These are phyloP conservation scores for Leptographium lundbergii DNA, from an alignment of 2,329 filamentous ascomycete genomes.

Conservation along the genomic window DNA sequence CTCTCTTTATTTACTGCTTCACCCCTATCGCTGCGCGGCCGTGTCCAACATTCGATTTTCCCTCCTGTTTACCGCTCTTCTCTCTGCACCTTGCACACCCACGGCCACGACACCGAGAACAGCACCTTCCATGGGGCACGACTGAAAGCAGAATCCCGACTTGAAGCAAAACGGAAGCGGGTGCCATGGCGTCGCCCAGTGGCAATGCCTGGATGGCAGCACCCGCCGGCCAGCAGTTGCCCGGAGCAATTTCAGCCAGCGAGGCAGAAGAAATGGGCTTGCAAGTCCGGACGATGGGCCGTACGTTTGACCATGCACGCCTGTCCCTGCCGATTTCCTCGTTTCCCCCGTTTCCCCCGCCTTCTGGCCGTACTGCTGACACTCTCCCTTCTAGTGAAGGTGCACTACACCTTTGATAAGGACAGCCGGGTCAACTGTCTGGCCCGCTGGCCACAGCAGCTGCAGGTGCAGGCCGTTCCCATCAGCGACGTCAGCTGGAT, in stretches of 20 bases:
- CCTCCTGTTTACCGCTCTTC: background rate
- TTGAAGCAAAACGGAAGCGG: background rate
- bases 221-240: background rate
- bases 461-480: constrained; percentile 67
- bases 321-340: background rate
- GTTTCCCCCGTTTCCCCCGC: background rate
- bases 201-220: constrained; percentile 4
- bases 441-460: constrained; percentile 67
- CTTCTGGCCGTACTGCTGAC: background rate
- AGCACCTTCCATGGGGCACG: constrained; percentile 1
- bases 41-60: background rate
- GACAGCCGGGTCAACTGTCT: constrained; percentile 82
- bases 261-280: constrained; percentile 17
- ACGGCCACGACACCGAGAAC: background rate
- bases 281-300: constrained; percentile 21
- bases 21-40: background rate
- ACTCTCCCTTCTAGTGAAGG: constrained; percentile 58
- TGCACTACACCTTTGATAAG: constrained; percentile 90
- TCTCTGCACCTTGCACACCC: background rate
- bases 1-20: background rate
- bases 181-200: constrained; percentile 12
- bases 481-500: constrained; percentile 72
- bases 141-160: background rate
- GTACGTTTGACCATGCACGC: constrained; percentile 13
- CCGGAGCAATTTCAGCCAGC: constrained; percentile 1